Evolutionary conservation across 1,284 basidiomycete genomes (phyloP).

Genomic region (Leccinum subfulvum): DNA sequence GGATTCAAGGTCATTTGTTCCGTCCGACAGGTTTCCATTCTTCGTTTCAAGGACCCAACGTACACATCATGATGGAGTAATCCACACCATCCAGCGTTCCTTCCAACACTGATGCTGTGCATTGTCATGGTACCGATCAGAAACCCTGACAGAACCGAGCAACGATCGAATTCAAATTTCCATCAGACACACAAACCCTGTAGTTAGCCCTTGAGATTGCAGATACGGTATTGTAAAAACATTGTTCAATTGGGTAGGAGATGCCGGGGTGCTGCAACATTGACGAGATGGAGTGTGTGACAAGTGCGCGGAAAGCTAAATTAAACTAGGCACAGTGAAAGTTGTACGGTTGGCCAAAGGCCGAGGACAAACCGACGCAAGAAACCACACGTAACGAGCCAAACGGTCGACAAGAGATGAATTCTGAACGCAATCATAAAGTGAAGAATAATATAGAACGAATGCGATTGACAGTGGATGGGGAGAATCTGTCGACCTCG

Average conservation of each 20-base stretch:
- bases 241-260: constrained; percentile 41
- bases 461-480: constrained; percentile 41
- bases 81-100: constrained; percentile 2
- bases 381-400: constrained; percentile 37
- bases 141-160: constrained; percentile 9
- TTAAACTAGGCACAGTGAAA: constrained; percentile 34
- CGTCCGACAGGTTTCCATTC: constrained; percentile 6
- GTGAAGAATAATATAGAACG: constrained; percentile 76
- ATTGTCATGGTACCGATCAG: constrained; percentile 15
- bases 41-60: background rate
- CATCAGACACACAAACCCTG: constrained; percentile 13
- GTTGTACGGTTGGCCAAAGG: constrained; percentile 29
- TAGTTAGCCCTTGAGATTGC: constrained; percentile 32
- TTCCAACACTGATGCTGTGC: constrained; percentile 14
- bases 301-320: constrained; percentile 34
- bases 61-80: background rate
- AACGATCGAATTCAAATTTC: constrained; percentile 8
- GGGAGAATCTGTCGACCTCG: constrained; percentile 42
- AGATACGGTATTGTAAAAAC: constrained; percentile 37
- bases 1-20: background rate
- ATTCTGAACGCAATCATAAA: constrained; percentile 49
- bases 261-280: constrained; percentile 49
- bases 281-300: constrained; percentile 42
- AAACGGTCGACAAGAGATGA: constrained; percentile 35
- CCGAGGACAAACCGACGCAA: constrained; percentile 33